These are phyloP conservation scores for Pseudogymnoascus sp. DNA, from an alignment of 2,329 filamentous ascomycete genomes.

Conservation along the genomic window DNA sequence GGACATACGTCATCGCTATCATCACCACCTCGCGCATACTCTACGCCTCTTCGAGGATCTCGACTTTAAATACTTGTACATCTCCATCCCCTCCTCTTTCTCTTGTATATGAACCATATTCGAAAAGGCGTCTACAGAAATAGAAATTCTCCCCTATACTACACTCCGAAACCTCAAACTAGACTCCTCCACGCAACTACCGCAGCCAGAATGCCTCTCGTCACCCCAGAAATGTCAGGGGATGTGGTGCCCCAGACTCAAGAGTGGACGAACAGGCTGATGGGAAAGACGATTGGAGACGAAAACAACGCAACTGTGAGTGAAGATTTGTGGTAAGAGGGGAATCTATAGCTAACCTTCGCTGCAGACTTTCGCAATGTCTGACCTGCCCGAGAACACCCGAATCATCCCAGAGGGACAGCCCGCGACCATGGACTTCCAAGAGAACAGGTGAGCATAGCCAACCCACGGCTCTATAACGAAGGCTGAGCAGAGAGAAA, in stretches of 20 bases:
- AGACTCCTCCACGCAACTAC: not conserved
- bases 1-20: not conserved
- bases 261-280: not conserved
- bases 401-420: not conserved
- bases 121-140: not conserved
- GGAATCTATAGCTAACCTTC: not conserved
- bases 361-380: not conserved
- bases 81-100: not conserved
- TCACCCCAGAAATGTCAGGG: not conserved
- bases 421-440: not conserved
- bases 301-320: not conserved
- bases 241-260: conserved; percentile 1
- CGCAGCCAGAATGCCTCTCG: not conserved
- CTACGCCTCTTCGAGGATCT: not conserved
- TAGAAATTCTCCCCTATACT: not conserved
- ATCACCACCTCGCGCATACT: not conserved
- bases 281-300: conserved; percentile 5
- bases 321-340: too few relatives aligned
- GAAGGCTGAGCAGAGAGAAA: not conserved
- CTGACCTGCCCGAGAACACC: not conserved
- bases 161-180: not conserved
- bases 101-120: not conserved
- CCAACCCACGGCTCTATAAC: not conserved
- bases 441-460: not conserved
- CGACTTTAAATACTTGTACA: not conserved